Evolutionary conservation across 768 basidiomycete genomes (phyloP).

Genomic region (Trametopsis cervina): DNA sequence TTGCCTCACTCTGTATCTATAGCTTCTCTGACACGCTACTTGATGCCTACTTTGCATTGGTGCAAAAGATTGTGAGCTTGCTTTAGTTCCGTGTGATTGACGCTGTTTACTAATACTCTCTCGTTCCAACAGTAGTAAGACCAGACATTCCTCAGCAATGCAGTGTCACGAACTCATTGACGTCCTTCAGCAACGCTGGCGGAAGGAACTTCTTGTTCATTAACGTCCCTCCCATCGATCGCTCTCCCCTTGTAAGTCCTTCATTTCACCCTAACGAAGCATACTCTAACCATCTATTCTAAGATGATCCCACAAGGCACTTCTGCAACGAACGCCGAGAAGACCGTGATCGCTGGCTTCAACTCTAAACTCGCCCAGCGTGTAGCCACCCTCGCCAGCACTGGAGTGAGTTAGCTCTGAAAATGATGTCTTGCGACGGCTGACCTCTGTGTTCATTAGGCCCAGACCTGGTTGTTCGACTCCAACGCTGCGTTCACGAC

Average conservation of each 20-base stretch:
- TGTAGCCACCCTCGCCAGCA: conserved; percentile 36
- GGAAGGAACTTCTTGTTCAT: conserved; percentile 59
- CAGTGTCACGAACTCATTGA: not conserved
- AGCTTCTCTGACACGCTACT: conserved; percentile 45
- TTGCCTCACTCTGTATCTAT: not conserved
- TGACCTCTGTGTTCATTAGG: no score
- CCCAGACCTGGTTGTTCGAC: conserved; percentile 43
- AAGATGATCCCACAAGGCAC: conserved; percentile 44
- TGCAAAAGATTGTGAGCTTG: conserved; percentile 39
- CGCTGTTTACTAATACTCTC: no score
- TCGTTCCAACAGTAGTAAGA: conserved; percentile 8
- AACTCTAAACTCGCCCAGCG: conserved; percentile 42
- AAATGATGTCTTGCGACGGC: no score
- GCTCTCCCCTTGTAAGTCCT: conserved; percentile 49
- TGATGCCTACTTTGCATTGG: conserved; percentile 41
- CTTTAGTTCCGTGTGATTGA: no score
- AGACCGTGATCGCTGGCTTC: conserved; percentile 42
- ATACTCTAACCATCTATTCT: not conserved
- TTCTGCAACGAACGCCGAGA: conserved; percentile 33
- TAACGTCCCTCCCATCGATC: conserved; percentile 53
- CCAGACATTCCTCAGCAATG: no score
- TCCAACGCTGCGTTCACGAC: conserved; percentile 41
- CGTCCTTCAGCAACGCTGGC: conserved; percentile 36
- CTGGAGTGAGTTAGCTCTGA: conserved; percentile 35
- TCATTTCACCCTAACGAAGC: conserved; percentile 24